Conservation (phyloP, 148 eudicot species). For the Vaccinium corymbosum region DNA sequence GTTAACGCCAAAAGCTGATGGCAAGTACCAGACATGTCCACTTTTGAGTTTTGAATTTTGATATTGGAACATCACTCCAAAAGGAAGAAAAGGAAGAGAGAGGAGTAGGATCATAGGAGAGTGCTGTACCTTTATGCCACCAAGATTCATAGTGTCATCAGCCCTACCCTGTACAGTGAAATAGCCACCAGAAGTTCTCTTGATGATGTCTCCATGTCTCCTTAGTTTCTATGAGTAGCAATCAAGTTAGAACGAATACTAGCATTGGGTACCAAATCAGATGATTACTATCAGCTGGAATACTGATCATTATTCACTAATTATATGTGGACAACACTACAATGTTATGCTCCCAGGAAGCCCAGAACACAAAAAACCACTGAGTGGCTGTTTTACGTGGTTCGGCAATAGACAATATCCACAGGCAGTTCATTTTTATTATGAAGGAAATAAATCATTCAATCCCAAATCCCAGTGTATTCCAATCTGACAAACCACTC, state of each 20-base stretch:
- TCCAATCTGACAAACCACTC: too few species aligned
- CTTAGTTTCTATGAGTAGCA: constrained; percentile 56
- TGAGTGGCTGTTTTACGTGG: too few species aligned
- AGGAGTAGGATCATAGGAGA: background rate
- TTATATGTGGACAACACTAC: background rate
- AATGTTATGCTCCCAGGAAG: background rate
- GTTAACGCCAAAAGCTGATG: background rate
- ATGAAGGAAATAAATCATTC: too few species aligned
- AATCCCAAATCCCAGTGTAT: too few species aligned
- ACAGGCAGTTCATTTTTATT: too few species aligned
- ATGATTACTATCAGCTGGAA: background rate
- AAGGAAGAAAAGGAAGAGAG: background rate
- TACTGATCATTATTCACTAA: background rate
- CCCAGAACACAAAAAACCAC: background rate
- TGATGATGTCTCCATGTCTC: constrained; percentile 90
- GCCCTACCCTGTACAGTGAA: constrained; percentile 79
- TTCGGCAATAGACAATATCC: too few species aligned
- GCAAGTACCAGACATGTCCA: background rate
- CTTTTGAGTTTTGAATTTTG: background rate
- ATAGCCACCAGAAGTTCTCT: constrained; percentile 74
- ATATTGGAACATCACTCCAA: background rate
- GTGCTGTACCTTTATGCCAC: constrained; percentile 81
- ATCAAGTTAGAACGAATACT: background rate
- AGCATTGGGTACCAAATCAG: background rate
- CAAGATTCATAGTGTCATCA: constrained; percentile 98